These are phyloP conservation scores for Peronospora belbahrii DNA, from an alignment of 352 stramenopile species.

Conservation along the genomic window DNA sequence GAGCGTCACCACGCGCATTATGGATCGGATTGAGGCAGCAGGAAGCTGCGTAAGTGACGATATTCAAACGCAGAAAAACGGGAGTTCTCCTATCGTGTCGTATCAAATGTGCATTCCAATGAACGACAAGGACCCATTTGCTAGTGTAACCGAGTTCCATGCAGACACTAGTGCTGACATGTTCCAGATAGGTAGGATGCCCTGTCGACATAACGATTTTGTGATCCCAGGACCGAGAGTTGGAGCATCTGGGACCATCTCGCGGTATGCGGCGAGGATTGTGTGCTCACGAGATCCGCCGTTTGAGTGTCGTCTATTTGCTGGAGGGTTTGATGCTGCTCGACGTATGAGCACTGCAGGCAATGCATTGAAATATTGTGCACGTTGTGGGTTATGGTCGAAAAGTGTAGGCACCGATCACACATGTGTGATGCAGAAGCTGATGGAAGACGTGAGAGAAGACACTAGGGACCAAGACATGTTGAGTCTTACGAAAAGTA, in stretches of 20 bases:
- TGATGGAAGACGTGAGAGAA: constrained; percentile 13
- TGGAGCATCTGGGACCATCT: constrained; percentile 67
- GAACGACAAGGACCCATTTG: constrained; percentile 50
- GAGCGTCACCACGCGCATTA: constrained; percentile 40
- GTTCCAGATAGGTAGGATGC: constrained; percentile 80
- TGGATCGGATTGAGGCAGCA: constrained; percentile 38
- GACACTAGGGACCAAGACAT: constrained; percentile 4
- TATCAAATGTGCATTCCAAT: constrained; percentile 68
- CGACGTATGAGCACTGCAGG: constrained; percentile 47
- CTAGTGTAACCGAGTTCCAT: constrained; percentile 57
- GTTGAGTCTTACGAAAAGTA: constrained; percentile 1
- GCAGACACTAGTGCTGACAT: constrained; percentile 42
- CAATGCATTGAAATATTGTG: constrained; percentile 62
- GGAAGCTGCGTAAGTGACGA: background rate
- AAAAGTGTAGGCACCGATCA: constrained; percentile 40
- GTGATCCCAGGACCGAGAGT: constrained; percentile 69
- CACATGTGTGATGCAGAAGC: constrained; percentile 30
- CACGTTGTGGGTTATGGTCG: constrained; percentile 37
- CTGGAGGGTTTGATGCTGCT: constrained; percentile 56
- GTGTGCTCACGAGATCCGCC: constrained; percentile 48
- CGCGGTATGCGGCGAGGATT: constrained; percentile 61
- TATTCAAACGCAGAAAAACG: constrained; percentile 9
- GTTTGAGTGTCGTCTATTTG: constrained; percentile 60
- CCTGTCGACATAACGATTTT: constrained; percentile 67
- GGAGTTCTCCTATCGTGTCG: background rate